Evolutionary conservation across 352 stramenopile species (phyloP).

Genomic region (Albugo laibachii): DNA sequence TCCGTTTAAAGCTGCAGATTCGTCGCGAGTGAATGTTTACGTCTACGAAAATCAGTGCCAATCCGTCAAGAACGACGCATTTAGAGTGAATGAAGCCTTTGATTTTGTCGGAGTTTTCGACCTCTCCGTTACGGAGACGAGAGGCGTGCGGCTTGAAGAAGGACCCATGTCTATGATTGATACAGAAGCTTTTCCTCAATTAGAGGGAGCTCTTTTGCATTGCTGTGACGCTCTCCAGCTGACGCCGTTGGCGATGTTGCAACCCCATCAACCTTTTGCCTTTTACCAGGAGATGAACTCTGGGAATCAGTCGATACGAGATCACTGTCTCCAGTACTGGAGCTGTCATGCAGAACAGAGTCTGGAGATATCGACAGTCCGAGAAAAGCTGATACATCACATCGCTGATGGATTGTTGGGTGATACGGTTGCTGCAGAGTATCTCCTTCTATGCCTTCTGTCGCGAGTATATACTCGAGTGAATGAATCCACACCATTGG

Average conservation of each 20-base stretch:
- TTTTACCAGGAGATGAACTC: conserved; percentile 12
- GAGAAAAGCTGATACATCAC: conserved; percentile 20
- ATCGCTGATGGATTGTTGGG: conserved; percentile 17
- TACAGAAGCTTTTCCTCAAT: background rate
- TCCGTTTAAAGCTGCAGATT: background rate
- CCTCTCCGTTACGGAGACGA: conserved; percentile 19
- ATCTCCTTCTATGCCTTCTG: conserved; percentile 40
- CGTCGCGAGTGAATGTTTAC: conserved; percentile 23
- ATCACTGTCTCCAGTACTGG: background rate
- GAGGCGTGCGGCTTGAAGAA: background rate
- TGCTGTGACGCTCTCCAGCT: conserved; percentile 26
- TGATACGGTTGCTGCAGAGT: conserved; percentile 40
- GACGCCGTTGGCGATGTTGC: conserved; percentile 22
- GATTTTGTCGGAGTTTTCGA: conserved; percentile 65
- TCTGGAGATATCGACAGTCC: conserved; percentile 11
- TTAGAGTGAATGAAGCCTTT: conserved; percentile 70
- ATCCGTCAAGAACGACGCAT: conserved; percentile 21
- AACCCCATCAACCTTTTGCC: conserved; percentile 17
- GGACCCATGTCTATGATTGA: background rate
- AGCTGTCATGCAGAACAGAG: background rate
- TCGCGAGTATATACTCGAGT: conserved; percentile 52
- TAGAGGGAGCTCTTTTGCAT: conserved; percentile 28
- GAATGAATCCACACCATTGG: conserved; percentile 34
- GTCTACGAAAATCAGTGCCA: conserved; percentile 50
- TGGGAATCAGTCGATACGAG: background rate